Conservation (phyloP, 768 basidiomycete species). For the Russula sp. region DNA sequence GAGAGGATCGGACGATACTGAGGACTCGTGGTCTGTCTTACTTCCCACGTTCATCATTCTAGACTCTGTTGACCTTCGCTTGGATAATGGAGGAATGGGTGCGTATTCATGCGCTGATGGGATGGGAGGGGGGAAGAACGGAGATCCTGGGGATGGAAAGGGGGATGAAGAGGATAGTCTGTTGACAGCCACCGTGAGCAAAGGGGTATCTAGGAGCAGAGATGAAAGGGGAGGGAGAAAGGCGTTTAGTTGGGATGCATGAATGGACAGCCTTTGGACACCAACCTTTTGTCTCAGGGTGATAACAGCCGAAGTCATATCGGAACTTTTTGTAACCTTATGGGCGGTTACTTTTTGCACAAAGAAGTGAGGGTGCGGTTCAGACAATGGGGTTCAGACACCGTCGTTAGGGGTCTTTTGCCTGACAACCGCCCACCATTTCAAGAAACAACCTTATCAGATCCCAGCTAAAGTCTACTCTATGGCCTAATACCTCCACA, state of each 20-base stretch:
- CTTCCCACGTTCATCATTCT: constrained; percentile 28
- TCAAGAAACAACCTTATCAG: constrained; percentile 13
- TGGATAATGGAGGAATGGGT: constrained; percentile 42
- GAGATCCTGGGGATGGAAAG: constrained; percentile 63
- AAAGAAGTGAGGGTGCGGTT: neutral
- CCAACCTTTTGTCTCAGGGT: constrained; percentile 29
- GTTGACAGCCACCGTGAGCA: constrained; percentile 37
- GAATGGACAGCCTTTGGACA: neutral
- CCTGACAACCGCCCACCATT: neutral
- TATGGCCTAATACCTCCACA: constrained; percentile 16
- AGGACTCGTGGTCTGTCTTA: constrained; percentile 18
- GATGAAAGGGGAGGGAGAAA: neutral
- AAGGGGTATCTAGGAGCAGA: constrained; percentile 15
- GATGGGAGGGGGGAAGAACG: constrained; percentile 66
- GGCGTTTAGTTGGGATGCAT: constrained; percentile 5
- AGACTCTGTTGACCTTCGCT: constrained; percentile 24
- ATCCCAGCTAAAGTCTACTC: neutral
- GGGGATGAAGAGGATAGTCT: constrained; percentile 44
- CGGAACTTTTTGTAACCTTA: too few species aligned
- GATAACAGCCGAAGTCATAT: constrained; percentile 25
- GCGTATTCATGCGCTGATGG: constrained; percentile 70
- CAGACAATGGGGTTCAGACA: neutral
- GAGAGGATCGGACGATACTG: constrained; percentile 1
- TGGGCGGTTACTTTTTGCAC: neutral
- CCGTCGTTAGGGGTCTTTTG: constrained; percentile 14